Evolutionary conservation across 768 basidiomycete genomes (phyloP), one percentile per base, ranked within the genome.

Genomic region (Mycena floridula): DNA sequence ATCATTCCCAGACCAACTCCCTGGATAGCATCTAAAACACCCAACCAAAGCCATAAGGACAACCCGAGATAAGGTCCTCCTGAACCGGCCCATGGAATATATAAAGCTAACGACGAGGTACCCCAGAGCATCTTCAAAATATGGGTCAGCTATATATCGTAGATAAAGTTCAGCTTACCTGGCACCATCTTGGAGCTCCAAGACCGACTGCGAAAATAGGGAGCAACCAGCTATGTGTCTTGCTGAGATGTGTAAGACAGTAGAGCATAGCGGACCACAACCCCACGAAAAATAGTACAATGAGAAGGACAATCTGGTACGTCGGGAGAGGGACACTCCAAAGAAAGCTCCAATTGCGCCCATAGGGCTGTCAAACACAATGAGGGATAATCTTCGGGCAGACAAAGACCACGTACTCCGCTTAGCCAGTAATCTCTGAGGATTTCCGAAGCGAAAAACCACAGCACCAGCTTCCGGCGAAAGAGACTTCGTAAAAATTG

Each of bases 161-260:
- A 25, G 18, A 47, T 18, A 49, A 21, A 36, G 25, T 20, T n/a
- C 22, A 40, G 54, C 59, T 39, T 59, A 82, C 82, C 70, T 95
- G 93, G 71, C 93, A 95, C 93, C 93, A 96, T 56, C 89, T 67
- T 9, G 93, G 93, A 23, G 90, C 89, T 36, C 93, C 93, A 43
- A 96, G 76, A 56, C 93, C 93, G 40, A 96, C 91, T 6, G 93
- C 93, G 57, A 96, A 96, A 7, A 96, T 89, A 37, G 93, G 90
- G 30, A 96, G 68, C 16, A 96, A 69, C 93, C 93, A 96, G 7
- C 93, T 96, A 59, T 96, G 93, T 9, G 89, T 88, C 64, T 94
- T 95, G 57, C 86, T 88, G 66, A 93, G 84, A 57, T 84, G 75
- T 7, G 83, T 95, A 56, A 96, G 72, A 45, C 92, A 65, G 43